Evolutionary conservation across 768 basidiomycete genomes (phyloP), one percentile per base, ranked within the genome.

Genomic region (Xerocomellus dryophilus): DNA sequence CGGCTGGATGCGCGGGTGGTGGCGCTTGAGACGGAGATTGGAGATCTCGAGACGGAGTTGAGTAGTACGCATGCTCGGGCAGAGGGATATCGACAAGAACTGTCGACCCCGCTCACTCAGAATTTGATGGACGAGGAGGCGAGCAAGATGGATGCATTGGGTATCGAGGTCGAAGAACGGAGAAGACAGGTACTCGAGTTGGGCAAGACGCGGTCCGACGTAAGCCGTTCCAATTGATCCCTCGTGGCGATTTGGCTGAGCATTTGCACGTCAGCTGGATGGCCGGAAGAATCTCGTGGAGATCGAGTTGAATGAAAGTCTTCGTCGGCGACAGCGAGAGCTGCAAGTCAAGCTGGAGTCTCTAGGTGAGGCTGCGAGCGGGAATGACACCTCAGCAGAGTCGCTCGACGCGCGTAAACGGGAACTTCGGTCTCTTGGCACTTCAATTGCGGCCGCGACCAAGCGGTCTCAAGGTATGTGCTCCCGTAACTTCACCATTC

Each of bases 281-380:
- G 80, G 83, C 12, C 78, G 78, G 58, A 93, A 91, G 73, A 90
- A 88, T 64, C 71, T 86, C 5, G 72, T 97, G 27, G 93, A 97
- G 66, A 95, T 97, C 50, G 96, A 98, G 68, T 78, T 98, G 43
- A 92, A 89, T 58, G 97, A 99, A 69, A 86, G 86, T 61, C 77
- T 98, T 14, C 80, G 85, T 20, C 82, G 95, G 8, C 80, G 88
- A 23, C 79, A 84, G 41, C 88, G 92, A 46, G 96, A 95, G 60
- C 66, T 98, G 8, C 81, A 83, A 46, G 70, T 73, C 32, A 88
- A 88, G 67, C 72, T 98, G 11, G 94, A 97, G 58, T 73, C 80
- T 21, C 72, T 90, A n/a, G 88, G 82, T 18, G 86, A 86, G 38
- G 74, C 78, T 3, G 81, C 78, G 25, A 73, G 73, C 21, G 84